phyloP scores from a whole-genome alignment of 495 filamentous ascomycete genomes.

The Rhypophila decipiens region DNA sequence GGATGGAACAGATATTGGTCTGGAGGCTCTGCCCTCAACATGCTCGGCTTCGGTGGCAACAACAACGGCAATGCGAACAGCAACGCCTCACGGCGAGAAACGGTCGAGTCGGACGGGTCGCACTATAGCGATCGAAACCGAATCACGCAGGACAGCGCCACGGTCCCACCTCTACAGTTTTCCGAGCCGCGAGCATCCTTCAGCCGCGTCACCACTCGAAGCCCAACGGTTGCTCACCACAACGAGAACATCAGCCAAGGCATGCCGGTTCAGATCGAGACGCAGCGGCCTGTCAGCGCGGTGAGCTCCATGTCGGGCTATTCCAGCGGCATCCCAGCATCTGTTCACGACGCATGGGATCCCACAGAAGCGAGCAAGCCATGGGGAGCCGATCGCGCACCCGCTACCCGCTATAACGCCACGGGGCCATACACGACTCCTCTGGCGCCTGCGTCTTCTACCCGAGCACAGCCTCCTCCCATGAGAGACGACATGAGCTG shows the following conservation, averaged over 20 bases:
- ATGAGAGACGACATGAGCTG: conserved; percentile 62
- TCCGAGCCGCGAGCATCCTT: conserved; percentile 45
- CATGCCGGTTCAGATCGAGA: conserved; percentile 57
- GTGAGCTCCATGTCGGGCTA: conserved; percentile 52
- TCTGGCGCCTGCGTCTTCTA: conserved; percentile 26
- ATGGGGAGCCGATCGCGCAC: conserved; percentile 44
- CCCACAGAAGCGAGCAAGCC: conserved; percentile 32
- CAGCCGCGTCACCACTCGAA: conserved; percentile 55
- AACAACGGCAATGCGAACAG: conserved; percentile 11
- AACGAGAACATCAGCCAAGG: conserved; percentile 46
- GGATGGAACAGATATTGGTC: conserved; percentile 59
- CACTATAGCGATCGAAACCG: conserved; percentile 47
- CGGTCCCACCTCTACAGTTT: conserved; percentile 45
- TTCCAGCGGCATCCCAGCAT: conserved; percentile 51
- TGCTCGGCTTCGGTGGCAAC: conserved; percentile 41
- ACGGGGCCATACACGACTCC: conserved; percentile 22
- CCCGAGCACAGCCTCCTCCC: conserved; percentile 13
- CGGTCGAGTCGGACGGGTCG: conserved; percentile 43
- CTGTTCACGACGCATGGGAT: conserved; percentile 48
- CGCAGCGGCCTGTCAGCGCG: conserved; percentile 42
- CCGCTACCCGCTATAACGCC: conserved; percentile 54
- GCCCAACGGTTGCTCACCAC: conserved; percentile 57
- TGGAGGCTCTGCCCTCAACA: conserved; percentile 45
- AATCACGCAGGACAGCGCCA: conserved; percentile 48
- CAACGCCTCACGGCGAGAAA: conserved; percentile 31